Evolutionary conservation across 2,329 filamentous ascomycete genomes (phyloP).

Genomic region (Aureobasidium melanogenum): DNA sequence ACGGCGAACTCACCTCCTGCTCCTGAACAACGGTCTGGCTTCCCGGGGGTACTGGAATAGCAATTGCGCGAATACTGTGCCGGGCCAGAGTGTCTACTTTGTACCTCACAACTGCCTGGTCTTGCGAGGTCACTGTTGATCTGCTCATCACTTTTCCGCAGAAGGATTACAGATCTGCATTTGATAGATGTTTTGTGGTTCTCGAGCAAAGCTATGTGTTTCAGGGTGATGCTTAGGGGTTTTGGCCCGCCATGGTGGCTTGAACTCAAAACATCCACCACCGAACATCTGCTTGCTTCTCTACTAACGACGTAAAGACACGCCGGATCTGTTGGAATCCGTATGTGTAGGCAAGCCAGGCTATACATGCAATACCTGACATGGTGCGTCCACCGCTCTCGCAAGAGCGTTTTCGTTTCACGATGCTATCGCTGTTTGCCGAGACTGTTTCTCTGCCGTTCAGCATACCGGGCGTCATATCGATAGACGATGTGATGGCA

Average conservation of each 20-base stretch:
- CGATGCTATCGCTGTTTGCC: not conserved
- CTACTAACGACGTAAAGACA: not conserved
- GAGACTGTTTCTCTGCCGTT: not conserved
- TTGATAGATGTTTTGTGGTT: not conserved
- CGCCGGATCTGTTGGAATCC: not conserved
- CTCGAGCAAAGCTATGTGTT: not conserved
- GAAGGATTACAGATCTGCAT: not conserved
- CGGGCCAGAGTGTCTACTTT: not conserved
- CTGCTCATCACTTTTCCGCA: not conserved
- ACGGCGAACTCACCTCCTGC: conserved; percentile 11
- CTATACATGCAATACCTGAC: not conserved
- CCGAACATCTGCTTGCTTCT: not conserved
- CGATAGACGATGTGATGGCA: not conserved
- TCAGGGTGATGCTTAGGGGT: conserved; percentile 7
- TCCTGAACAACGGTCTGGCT: conserved; percentile 6
- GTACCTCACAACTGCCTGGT: not conserved
- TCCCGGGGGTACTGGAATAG: not conserved
- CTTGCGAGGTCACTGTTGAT: not conserved
- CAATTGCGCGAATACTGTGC: not conserved
- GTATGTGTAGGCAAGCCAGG: not conserved
- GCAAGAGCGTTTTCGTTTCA: not conserved
- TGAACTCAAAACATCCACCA: not conserved
- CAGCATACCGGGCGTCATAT: not conserved
- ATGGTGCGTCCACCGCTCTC: not conserved
- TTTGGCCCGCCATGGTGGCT: not conserved